phyloP scores from a whole-genome alignment of 768 basidiomycete genomes.

The Hericium coralloides region DNA sequence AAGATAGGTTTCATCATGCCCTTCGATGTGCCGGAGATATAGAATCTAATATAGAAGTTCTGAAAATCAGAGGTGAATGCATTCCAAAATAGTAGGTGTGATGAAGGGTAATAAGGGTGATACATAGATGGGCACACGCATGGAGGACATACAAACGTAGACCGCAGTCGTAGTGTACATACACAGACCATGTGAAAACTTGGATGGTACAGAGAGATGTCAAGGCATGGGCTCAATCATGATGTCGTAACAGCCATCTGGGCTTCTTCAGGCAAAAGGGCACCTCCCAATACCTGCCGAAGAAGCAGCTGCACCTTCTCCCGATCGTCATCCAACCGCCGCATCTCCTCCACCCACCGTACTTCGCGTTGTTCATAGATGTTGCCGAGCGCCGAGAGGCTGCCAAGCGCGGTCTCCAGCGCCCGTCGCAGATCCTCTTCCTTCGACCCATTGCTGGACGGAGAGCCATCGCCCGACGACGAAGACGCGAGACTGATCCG shows the following conservation, averaged over 20 bases:
- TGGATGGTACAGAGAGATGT: background rate
- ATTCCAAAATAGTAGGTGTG: no score
- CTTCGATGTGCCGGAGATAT: no score
- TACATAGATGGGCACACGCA: background rate
- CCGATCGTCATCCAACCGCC: conserved; percentile 53
- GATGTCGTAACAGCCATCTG: background rate
- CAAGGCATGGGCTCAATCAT: background rate
- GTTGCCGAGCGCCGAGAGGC: conserved; percentile 49
- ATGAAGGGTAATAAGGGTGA: no score
- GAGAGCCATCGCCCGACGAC: conserved; percentile 47
- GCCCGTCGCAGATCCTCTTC: conserved; percentile 64
- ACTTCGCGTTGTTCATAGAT: conserved; percentile 65
- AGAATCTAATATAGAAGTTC: no score
- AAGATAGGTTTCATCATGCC: no score
- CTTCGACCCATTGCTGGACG: conserved; percentile 35
- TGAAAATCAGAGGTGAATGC: no score
- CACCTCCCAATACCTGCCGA: conserved; percentile 46
- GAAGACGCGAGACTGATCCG: conserved; percentile 30
- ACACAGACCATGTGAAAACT: background rate
- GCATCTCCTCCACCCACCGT: conserved; percentile 66
- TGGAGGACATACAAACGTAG: background rate
- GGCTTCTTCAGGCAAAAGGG: background rate
- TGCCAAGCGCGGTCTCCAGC: conserved; percentile 57
- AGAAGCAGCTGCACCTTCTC: conserved; percentile 59
- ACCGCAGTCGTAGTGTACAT: background rate